These are phyloP conservation scores for Agastache rugosa DNA, from an alignment of 257 asterid genomes.

Conservation along the genomic window DNA sequence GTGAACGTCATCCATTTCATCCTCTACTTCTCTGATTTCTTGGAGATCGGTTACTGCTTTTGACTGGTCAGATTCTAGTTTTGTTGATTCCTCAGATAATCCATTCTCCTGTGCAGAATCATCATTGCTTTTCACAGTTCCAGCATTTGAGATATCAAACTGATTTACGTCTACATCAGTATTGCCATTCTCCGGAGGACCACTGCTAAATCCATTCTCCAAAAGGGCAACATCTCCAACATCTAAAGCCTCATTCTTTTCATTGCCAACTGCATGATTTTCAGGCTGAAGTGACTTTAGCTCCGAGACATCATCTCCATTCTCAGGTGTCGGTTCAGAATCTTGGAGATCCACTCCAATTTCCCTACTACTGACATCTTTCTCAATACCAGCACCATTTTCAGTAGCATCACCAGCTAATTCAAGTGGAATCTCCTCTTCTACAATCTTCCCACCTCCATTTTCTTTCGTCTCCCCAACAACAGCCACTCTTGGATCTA, in stretches of 20 bases:
- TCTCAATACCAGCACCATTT: conserved; percentile 36
- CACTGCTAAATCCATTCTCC: conserved; percentile 38
- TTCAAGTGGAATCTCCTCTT: conserved; percentile 37
- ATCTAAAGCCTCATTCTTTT: conserved; percentile 33
- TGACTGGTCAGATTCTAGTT: conserved; percentile 30
- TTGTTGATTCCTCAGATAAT: conserved; percentile 30
- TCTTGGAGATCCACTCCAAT: conserved; percentile 33
- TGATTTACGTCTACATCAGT: conserved; percentile 32
- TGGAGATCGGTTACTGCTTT: conserved; percentile 23
- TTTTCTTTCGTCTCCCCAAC: conserved; percentile 48
- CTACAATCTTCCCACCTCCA: conserved; percentile 42
- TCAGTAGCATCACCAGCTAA: conserved; percentile 38
- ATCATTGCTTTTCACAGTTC: conserved; percentile 40
- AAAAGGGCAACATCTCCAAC: conserved; percentile 37
- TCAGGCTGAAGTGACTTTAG: conserved; percentile 36
- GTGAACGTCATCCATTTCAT: conserved; percentile 52
- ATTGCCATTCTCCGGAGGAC: conserved; percentile 44
- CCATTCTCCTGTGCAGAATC: conserved; percentile 32
- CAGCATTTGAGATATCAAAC: conserved; percentile 17
- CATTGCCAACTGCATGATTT: conserved; percentile 39
- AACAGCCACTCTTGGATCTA: conserved; percentile 54
- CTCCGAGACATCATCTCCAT: conserved; percentile 37
- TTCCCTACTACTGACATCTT: conserved; percentile 31
- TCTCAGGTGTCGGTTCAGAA: conserved; percentile 41
- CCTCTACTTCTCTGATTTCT: conserved; percentile 53